Evolutionary conservation across 805 yeast species (phyloP).

Genomic region (Pichia paraexigua): DNA sequence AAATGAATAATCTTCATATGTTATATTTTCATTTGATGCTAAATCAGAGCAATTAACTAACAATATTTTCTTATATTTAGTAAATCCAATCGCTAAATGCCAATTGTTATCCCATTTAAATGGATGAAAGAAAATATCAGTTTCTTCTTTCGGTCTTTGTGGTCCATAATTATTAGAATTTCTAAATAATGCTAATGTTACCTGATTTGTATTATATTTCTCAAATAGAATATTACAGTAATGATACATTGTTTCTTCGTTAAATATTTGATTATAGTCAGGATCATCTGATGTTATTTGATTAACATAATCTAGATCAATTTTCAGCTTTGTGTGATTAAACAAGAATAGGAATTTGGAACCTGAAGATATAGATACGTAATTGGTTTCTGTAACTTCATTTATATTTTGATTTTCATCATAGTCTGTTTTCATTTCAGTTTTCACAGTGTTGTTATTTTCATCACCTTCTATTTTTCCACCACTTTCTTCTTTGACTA

Average conservation of each 20-base stretch:
- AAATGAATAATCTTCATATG: slow-evolving; percentile 11
- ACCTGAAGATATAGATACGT: neutral
- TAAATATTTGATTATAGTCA: neutral
- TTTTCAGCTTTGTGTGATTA: neutral
- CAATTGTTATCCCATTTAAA: slow-evolving; percentile 25
- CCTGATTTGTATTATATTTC: slow-evolving; percentile 12
- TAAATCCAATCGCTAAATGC: slow-evolving; percentile 28
- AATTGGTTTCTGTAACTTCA: neutral
- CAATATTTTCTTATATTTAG: slow-evolving; percentile 18
- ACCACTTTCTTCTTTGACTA: neutral
- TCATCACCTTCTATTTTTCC: neutral
- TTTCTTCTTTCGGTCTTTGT: slow-evolving; percentile 2
- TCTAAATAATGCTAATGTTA: slow-evolving; percentile 18
- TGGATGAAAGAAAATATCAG: slow-evolving; percentile 25
- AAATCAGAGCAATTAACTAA: slow-evolving; percentile 23
- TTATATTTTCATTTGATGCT: neutral
- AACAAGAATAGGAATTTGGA: neutral
- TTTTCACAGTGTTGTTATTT: too few relatives aligned
- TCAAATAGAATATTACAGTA: slow-evolving; percentile 24
- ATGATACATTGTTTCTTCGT: slow-evolving; percentile 23
- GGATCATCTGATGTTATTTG: neutral
- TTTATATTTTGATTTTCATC: neutral
- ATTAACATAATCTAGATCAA: neutral
- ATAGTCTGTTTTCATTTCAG: neutral
- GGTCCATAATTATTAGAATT: slow-evolving; percentile 24